A percentile compares a stretch with the other conserved stretches of the same genome.
These are phyloP conservation scores for Microsporum audouinii DNA, from an alignment of 2,329 filamentous ascomycete species.

Conservation along the genomic window DNA sequence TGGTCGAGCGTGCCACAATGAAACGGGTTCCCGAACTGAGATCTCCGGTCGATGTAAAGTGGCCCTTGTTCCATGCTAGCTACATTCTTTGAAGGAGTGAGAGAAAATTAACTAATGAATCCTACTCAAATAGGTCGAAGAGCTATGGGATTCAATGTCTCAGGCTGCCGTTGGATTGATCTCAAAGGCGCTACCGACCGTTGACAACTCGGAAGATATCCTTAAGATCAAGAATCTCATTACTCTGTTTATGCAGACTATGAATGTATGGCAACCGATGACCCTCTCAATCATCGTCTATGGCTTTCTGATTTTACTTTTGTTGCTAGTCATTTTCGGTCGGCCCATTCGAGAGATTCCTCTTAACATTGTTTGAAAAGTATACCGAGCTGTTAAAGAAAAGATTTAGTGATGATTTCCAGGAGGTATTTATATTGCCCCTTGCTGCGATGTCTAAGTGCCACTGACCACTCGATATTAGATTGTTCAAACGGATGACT, in stretches of 20 bases:
- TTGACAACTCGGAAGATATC: slow-evolving; percentile 80
- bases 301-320: neutral
- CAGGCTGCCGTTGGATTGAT: slow-evolving; percentile 74
- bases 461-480: slow-evolving; percentile 15
- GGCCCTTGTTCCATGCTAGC: neutral
- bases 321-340: slow-evolving; percentile 86
- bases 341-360: slow-evolving; percentile 64
- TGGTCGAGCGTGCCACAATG: slow-evolving; percentile 91
- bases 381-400: slow-evolving; percentile 85
- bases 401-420: slow-evolving; percentile 89
- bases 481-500: slow-evolving; percentile 83
- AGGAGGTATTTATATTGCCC: slow-evolving; percentile 50
- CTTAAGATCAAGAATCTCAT: slow-evolving; percentile 92
- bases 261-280: slow-evolving; percentile 55
- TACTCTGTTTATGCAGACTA: slow-evolving; percentile 91
- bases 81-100: too few species aligned
- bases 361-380: slow-evolving; percentile 83
- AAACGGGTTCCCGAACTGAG: slow-evolving; percentile 72
- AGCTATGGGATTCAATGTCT: slow-evolving; percentile 97
- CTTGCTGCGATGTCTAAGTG: neutral
- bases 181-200: slow-evolving; percentile 60
- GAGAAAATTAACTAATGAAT: neutral
- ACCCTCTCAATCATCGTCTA: neutral
- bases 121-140: slow-evolving; percentile 59
- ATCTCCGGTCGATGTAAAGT: slow-evolving; percentile 63